A percentile compares a stretch with the other conserved stretches of the same genome.
Evolutionary conservation across 2,329 filamentous ascomycete species (phyloP).

Genomic region (Malbranchea cinnamomea): DNA sequence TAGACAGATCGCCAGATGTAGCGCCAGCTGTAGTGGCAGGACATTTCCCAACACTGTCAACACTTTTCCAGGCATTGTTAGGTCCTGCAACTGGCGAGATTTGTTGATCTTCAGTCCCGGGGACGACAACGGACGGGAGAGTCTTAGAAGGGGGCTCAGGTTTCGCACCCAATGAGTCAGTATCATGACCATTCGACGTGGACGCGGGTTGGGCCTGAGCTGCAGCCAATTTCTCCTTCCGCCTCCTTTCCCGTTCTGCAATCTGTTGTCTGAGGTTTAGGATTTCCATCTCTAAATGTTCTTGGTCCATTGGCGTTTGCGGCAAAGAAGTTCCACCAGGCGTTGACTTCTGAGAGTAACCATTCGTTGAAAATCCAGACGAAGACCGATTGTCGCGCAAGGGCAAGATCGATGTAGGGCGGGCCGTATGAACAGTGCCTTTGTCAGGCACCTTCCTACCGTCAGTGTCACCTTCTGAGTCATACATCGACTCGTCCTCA

Average conservation of each 20-base stretch:
- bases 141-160: no score
- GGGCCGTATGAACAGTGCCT: not conserved
- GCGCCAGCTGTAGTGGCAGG: no score
- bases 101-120: no score
- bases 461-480: slow-evolving; percentile 5
- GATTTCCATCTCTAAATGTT: slow-evolving; percentile 35
- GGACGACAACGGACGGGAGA: no score
- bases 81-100: no score
- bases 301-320: slow-evolving; percentile 25
- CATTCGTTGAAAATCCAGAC: slow-evolving; percentile 13
- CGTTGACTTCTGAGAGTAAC: slow-evolving; percentile 26
- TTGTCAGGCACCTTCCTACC: not conserved
- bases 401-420: slow-evolving; percentile 11
- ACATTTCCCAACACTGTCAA: no score
- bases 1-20: no score
- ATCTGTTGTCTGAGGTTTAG: slow-evolving; percentile 34
- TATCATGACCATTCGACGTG: slow-evolving; percentile 12
- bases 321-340: slow-evolving; percentile 21
- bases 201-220: slow-evolving; percentile 24
- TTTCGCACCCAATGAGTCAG: slow-evolving; percentile 11
- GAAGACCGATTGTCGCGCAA: slow-evolving; percentile 15
- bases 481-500: slow-evolving; percentile 42
- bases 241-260: slow-evolving; percentile 32
- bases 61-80: no score
- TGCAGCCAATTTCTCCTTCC: slow-evolving; percentile 26